These are phyloP conservation scores for Annulohypoxylon maeteangense DNA, from an alignment of 495 filamentous ascomycete genomes.

Conservation along the genomic window DNA sequence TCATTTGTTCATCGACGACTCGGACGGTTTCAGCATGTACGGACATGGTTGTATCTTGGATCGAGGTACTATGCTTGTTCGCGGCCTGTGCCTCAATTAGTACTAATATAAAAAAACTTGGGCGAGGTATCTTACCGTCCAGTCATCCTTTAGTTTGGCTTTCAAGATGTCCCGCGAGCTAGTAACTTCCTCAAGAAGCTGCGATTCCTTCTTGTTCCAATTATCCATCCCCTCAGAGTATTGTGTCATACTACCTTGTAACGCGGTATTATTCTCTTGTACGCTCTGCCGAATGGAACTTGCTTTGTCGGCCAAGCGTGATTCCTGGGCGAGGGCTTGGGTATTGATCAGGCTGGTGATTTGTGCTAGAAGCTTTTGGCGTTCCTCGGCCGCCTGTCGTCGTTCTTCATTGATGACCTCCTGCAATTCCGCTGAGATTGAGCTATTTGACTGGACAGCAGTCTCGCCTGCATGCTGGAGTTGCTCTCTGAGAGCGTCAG, in stretches of 20 bases:
- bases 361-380: constrained; percentile 76
- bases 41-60: constrained; percentile 82
- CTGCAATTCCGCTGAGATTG: constrained; percentile 74
- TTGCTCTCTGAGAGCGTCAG: constrained; percentile 73
- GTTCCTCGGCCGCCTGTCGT: constrained; percentile 75
- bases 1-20: constrained; percentile 90
- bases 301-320: constrained; percentile 72
- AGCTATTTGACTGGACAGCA: constrained; percentile 71
- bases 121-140: constrained; percentile 68
- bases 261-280: constrained; percentile 64
- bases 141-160: constrained; percentile 85
- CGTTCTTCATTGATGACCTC: constrained; percentile 79
- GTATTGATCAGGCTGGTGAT: constrained; percentile 79
- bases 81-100: constrained; percentile 66
- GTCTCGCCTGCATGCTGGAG: constrained; percentile 72
- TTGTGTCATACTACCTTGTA: constrained; percentile 70
- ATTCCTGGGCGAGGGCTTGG: constrained; percentile 76
- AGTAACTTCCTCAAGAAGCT: constrained; percentile 74
- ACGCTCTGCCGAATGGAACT: constrained; percentile 70
- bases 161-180: constrained; percentile 81
- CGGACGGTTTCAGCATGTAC: constrained; percentile 92
- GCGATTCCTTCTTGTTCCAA: constrained; percentile 76
- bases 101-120: neutral
- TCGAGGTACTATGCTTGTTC: constrained; percentile 79
- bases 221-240: constrained; percentile 78